phyloP scores from a whole-genome alignment of 2,329 filamentous ascomycete species.

The Graphilbum sp. region DNA sequence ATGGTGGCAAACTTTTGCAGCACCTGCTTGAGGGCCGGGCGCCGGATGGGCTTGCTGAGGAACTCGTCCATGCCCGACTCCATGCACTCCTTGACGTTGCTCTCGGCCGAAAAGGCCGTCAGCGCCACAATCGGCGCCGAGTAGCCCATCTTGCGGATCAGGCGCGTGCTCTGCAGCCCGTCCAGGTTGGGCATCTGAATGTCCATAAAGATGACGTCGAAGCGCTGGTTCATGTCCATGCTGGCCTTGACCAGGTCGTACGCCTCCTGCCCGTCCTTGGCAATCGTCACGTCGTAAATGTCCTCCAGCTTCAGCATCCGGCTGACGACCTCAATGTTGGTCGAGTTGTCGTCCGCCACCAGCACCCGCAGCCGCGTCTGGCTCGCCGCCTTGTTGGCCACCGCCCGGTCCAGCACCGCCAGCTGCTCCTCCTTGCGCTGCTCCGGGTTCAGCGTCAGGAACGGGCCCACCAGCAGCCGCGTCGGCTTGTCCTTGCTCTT shows the following conservation, averaged over 20 bases:
- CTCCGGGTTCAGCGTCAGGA: slow-evolving; percentile 40
- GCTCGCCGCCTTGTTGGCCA: slow-evolving; percentile 38
- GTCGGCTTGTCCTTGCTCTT: slow-evolving; percentile 54
- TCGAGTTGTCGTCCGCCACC: slow-evolving; percentile 57
- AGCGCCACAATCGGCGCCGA: slow-evolving; percentile 77
- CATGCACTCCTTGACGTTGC: slow-evolving; percentile 72
- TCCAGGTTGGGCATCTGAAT: slow-evolving; percentile 92
- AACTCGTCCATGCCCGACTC: slow-evolving; percentile 91
- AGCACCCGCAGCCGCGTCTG: slow-evolving; percentile 58
- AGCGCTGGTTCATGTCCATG: slow-evolving; percentile 56
- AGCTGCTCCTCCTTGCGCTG: slow-evolving; percentile 40
- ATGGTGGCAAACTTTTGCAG: slow-evolving; percentile 74
- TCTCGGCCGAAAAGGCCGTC: slow-evolving; percentile 81
- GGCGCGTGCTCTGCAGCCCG: slow-evolving; percentile 67
- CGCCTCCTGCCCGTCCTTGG: slow-evolving; percentile 74
- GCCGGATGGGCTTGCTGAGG: slow-evolving; percentile 56
- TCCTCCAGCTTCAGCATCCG: slow-evolving; percentile 59
- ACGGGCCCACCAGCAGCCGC: slow-evolving; percentile 68
- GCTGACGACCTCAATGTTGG: slow-evolving; percentile 41
- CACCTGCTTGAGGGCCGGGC: slow-evolving; percentile 76
- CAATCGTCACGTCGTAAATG: slow-evolving; percentile 76
- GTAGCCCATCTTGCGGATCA: slow-evolving; percentile 79
- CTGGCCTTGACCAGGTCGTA: slow-evolving; percentile 71
- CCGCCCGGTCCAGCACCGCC: slow-evolving; percentile 47
- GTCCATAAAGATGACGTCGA: slow-evolving; percentile 92